Conservation (phyloP, 352 stramenopile genomes). For the Globisporangium okanoganense region DNA sequence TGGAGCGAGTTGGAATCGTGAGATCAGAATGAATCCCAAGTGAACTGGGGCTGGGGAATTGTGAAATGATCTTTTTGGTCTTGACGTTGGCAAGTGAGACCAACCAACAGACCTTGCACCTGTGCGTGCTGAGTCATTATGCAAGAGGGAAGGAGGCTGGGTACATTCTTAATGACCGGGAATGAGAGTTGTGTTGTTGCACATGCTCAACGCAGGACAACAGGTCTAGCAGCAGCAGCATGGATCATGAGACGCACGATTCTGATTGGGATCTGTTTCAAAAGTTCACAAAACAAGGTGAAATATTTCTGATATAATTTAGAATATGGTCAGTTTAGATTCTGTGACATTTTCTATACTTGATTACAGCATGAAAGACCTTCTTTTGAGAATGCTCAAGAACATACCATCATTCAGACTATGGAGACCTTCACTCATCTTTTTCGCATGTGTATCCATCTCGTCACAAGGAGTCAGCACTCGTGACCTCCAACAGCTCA, state of each 20-base stretch:
- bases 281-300: neutral
- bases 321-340: too few relatives aligned
- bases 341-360: too few relatives aligned
- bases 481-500: neutral
- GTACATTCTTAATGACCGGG: neutral
- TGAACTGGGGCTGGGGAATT: neutral
- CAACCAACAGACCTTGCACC: neutral
- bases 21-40: neutral
- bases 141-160: neutral
- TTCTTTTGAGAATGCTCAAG: neutral
- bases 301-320: too few relatives aligned
- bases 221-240: neutral
- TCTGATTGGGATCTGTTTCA: neutral
- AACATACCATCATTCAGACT: constrained; percentile 6
- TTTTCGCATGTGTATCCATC: constrained; percentile 5
- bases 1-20: neutral
- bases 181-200: neutral
- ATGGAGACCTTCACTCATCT: neutral
- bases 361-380: too few relatives aligned
- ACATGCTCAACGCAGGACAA: neutral
- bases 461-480: neutral
- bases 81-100: neutral
- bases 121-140: constrained; percentile 6
- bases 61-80: neutral
- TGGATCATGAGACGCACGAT: neutral